Percentiles rank a stretch among this genome's conserved stretches.
phyloP scores from a whole-genome alignment of 306 rosid species.

The Phaseolus lunatus region DNA sequence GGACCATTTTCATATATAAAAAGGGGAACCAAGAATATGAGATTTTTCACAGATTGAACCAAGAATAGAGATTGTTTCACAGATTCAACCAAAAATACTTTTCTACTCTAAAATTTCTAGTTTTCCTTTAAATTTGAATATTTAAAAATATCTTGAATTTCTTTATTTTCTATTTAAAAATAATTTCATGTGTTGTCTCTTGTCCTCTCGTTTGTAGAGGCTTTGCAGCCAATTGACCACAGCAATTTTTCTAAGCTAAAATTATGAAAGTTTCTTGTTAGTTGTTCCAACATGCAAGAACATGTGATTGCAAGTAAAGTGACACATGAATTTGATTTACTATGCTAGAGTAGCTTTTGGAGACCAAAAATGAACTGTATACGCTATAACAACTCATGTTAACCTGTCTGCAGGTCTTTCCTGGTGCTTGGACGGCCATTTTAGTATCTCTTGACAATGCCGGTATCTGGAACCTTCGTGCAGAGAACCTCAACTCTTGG shows the following conservation, averaged over 20 bases:
- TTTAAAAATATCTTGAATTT: too few relatives aligned
- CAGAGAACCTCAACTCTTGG: constrained; percentile 90
- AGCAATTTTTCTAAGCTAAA: neutral
- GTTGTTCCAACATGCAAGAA: constrained; percentile 13
- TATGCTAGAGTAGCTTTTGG: constrained; percentile 2
- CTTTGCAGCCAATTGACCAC: constrained; percentile 4
- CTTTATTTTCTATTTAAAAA: too few relatives aligned
- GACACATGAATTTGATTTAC: constrained; percentile 23
- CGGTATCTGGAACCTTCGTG: constrained; percentile 93
- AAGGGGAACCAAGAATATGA: neutral
- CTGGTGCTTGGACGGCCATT: constrained; percentile 97
- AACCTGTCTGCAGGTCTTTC: constrained; percentile 70
- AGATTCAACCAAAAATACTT: constrained; percentile 14
- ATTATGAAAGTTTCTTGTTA: constrained; percentile 32
- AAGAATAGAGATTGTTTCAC: constrained; percentile 9
- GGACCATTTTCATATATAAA: constrained; percentile 1
- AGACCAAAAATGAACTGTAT: neutral
- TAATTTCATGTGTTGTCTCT: too few relatives aligned
- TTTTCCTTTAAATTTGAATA: too few relatives aligned
- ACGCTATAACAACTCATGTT: constrained; percentile 9
- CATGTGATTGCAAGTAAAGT: constrained; percentile 16
- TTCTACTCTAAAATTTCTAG: too few relatives aligned
- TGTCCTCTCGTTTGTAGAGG: neutral
- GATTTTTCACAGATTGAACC: too few relatives aligned
- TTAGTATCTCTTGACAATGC: constrained; percentile 85